A percentile compares a stretch with the other conserved stretches of the same genome.
These are phyloP conservation scores for Friedmanniomyces simplex DNA, from an alignment of 495 filamentous ascomycete species.

Conservation along the genomic window DNA sequence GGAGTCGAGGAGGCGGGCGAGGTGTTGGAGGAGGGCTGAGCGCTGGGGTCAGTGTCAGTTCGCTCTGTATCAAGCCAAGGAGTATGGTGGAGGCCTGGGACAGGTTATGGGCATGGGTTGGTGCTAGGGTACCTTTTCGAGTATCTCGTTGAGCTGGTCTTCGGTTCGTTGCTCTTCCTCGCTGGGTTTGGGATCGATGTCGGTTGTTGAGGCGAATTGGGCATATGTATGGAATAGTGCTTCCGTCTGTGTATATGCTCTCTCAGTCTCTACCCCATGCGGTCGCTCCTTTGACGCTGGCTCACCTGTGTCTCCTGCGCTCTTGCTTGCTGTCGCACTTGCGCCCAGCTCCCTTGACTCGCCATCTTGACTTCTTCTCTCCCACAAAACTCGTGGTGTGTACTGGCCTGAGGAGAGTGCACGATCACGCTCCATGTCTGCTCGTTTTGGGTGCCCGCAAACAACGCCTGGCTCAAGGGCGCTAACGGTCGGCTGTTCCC, in stretches of 20 bases:
- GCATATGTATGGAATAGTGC: constrained; percentile 89
- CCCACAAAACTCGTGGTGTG: no score
- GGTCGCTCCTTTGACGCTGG: background rate
- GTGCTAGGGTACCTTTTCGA: constrained; percentile 62
- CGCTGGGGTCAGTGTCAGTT: constrained; percentile 44
- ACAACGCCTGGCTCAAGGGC: no score
- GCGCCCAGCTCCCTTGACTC: constrained; percentile 54
- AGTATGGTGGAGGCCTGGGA: no score
- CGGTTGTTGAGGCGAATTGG: constrained; percentile 74
- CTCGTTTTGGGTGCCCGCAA: background rate
- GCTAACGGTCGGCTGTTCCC: no score
- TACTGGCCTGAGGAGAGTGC: no score
- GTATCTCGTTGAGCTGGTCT: constrained; percentile 69
- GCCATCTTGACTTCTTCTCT: background rate
- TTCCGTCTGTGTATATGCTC: constrained; percentile 56
- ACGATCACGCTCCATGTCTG: no score
- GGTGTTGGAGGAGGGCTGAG: constrained; percentile 69
- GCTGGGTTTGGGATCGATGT: constrained; percentile 70
- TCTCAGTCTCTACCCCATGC: constrained; percentile 16
- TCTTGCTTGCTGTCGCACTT: constrained; percentile 87
- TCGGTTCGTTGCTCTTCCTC: constrained; percentile 77
- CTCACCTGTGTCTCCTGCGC: constrained; percentile 83
- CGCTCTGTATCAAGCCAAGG: no score
- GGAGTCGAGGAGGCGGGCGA: constrained; percentile 83
- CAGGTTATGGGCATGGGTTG: no score